Evolutionary conservation across 2,329 filamentous ascomycete genomes (phyloP).

Genomic region (Neopestalotiopsis sp.): DNA sequence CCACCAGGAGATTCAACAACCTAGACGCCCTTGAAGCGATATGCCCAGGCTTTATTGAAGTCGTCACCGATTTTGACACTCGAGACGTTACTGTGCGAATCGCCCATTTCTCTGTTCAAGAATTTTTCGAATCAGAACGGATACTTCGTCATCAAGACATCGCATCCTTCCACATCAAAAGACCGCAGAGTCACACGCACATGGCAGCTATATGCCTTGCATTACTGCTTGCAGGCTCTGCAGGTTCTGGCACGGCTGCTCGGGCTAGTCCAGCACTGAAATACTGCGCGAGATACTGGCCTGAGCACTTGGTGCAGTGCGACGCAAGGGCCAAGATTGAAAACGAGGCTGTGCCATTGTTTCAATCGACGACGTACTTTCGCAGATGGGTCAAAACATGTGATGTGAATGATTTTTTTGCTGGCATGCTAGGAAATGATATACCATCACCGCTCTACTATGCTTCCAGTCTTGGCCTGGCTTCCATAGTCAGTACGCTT

Average conservation of each 20-base stretch:
- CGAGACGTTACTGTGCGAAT: background rate
- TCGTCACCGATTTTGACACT: background rate
- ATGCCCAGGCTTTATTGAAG: constrained; percentile 10
- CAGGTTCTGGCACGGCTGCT: too few species aligned
- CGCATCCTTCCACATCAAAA: background rate
- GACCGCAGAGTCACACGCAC: background rate
- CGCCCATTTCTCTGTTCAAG: constrained; percentile 14
- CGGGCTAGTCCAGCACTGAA: background rate
- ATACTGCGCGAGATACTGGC: too few species aligned
- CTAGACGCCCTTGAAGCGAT: background rate
- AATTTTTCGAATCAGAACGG: constrained; percentile 13
- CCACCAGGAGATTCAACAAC: background rate
- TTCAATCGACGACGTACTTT: too few species aligned
- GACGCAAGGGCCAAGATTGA: too few species aligned
- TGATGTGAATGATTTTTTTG: too few species aligned
- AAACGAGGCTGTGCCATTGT: too few species aligned
- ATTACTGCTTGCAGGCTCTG: constrained; percentile 3
- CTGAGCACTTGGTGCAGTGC: too few species aligned
- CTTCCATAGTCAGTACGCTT: too few species aligned
- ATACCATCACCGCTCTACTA: too few species aligned
- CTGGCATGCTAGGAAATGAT: too few species aligned
- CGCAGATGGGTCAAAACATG: too few species aligned
- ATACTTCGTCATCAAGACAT: background rate
- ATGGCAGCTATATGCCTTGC: constrained; percentile 3
- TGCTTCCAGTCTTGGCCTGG: too few species aligned